Base-by-base conservation (phyloP, 352 stramenopile genomes). In the Thalassiosira exigua region DNA sequence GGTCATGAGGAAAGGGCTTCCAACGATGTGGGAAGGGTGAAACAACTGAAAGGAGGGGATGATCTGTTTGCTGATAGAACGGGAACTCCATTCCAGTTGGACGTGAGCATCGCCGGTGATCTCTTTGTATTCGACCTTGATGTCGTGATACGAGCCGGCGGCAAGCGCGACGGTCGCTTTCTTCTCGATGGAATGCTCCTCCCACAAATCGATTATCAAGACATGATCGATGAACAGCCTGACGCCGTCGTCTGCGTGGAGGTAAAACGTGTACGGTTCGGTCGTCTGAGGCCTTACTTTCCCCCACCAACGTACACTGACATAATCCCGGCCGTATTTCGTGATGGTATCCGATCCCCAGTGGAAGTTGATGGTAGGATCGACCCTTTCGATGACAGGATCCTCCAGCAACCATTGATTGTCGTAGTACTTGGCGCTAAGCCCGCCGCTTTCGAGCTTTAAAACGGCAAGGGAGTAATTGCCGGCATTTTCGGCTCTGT, bases 81-180 rank as follows among this genome's bases (percentile, higher is more conserved):
- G 96, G n/a, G 95, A 98, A 62, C 93, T 97, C 95, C 96, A 98
- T 11, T 94, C 77, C 14, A 98, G 86, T 22, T 83, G 76, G 24
- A 98, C 87, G 4, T 90, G 90, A 0, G 97, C 96, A 7, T 85
- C 84, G 9, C 96, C 96, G 0, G 91, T 97, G 17, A 96, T 87
- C 87, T 98, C 96, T 41, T 95, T 95, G 72, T 98, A 99, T 77
- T 98, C 96, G 51, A 98, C 82, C 39, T 94, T 94, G 14, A 99
- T 33, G 75, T 99, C 96, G 78, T 98, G 96, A 81, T 92, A 98
- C 0, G 78, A 90, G 3, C 86, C 93, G 1, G 86, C 59, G 0
- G 71, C 75, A 17, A 98, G 73, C 29, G 77, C 41, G 0, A 96
- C 83, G n/a, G 82, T 88, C 41, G 70, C 88, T 41, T 85, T 89